These are phyloP conservation scores for Ogataea kodamae DNA, from an alignment of 805 yeast species.

Conservation along the genomic window DNA sequence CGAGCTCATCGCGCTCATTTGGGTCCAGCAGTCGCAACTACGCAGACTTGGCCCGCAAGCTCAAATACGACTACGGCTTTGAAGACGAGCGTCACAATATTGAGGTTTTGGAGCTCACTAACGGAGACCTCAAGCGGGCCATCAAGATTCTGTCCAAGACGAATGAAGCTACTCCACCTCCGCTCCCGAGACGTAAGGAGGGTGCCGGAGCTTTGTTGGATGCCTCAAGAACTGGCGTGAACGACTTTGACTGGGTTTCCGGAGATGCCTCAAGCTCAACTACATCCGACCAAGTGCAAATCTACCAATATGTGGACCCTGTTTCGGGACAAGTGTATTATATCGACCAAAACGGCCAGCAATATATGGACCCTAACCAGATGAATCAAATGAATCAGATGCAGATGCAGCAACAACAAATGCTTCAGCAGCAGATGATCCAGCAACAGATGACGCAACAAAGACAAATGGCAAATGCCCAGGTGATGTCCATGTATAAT, in stretches of 20 bases:
- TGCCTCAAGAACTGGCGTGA: constrained; percentile 33
- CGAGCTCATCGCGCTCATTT: constrained; percentile 19
- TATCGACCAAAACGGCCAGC: constrained; percentile 67
- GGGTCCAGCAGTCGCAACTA: constrained; percentile 48
- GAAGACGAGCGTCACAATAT: constrained; percentile 51
- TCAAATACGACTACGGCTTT: constrained; percentile 54
- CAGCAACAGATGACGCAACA: constrained; percentile 27
- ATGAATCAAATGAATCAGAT: constrained; percentile 30
- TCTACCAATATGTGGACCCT: constrained; percentile 70
- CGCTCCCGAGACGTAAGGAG: constrained; percentile 40
- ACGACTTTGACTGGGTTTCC: constrained; percentile 36
- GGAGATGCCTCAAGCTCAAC: constrained; percentile 14
- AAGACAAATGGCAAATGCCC: constrained; percentile 23
- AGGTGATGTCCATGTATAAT: constrained; percentile 40
- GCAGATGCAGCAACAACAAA: constrained; percentile 27
- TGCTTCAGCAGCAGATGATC: constrained; percentile 21
- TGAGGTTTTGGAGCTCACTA: constrained; percentile 58
- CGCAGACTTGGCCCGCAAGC: constrained; percentile 43
- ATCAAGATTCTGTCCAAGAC: constrained; percentile 51
- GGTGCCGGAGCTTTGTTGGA: constrained; percentile 30
- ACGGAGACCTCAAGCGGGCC: constrained; percentile 60
- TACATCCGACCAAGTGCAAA: constrained; percentile 36
- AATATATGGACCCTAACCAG: constrained; percentile 49
- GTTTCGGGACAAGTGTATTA: constrained; percentile 63
- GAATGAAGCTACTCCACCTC: constrained; percentile 45